Evolutionary conservation across 192 early-diverging fungal species (phyloP).

Genomic region (Entophlyctis luteolus): DNA sequence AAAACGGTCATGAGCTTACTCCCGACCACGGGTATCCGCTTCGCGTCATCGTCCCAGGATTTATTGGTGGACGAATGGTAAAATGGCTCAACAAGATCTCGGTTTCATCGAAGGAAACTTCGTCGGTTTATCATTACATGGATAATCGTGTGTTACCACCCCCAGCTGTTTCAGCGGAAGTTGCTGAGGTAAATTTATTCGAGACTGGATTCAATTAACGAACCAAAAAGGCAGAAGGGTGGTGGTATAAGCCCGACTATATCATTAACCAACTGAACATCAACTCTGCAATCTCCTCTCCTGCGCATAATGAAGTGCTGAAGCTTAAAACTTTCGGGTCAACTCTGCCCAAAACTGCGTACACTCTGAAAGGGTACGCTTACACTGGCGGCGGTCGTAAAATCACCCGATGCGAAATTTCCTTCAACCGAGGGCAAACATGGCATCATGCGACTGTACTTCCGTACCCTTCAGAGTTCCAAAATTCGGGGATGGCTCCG

Average conservation of each 20-base stretch:
- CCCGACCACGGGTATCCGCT: conserved; percentile 84
- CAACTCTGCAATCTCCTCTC: conserved; percentile 72
- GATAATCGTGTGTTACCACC: conserved; percentile 86
- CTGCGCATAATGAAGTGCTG: conserved; percentile 45
- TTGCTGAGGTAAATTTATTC: conserved; percentile 38
- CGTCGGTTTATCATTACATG: conserved; percentile 68
- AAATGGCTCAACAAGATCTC: conserved; percentile 72
- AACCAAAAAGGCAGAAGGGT: conserved; percentile 23
- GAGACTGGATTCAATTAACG: background rate
- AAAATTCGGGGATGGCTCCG: background rate
- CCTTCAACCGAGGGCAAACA: conserved; percentile 68
- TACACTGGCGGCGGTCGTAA: conserved; percentile 71
- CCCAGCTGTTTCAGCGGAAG: conserved; percentile 45
- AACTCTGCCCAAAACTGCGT: too few relatives aligned
- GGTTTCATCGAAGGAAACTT: conserved; percentile 55
- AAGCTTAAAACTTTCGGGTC: background rate
- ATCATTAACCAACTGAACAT: conserved; percentile 72
- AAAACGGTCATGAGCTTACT: conserved; percentile 69
- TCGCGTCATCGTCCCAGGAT: conserved; percentile 78
- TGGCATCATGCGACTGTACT: conserved; percentile 62
- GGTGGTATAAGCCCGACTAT: conserved; percentile 59
- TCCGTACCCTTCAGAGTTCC: conserved; percentile 31
- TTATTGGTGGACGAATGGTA: conserved; percentile 79
- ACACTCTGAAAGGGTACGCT: conserved; percentile 69
- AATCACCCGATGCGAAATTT: conserved; percentile 74